phyloP scores from a whole-genome alignment of 1,139 yeast genomes.

The Candida frijolesensis region DNA sequence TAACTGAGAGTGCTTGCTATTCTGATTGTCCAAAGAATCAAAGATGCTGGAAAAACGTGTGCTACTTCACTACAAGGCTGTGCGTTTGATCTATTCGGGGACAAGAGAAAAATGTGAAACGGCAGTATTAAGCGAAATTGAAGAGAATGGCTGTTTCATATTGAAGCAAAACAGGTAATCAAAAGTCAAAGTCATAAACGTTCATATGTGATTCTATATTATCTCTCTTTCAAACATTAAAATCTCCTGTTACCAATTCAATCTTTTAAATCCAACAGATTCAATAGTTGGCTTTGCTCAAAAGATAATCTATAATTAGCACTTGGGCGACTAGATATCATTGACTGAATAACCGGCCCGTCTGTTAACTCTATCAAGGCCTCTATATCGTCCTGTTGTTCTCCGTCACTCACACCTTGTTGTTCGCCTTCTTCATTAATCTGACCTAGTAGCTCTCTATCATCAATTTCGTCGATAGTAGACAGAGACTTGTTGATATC shows the following conservation, averaged over 20 bases:
- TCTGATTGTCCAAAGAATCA: neutral
- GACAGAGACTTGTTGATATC: conserved; percentile 4
- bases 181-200: neutral
- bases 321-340: conserved; percentile 5
- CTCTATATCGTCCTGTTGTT: conserved; percentile 1
- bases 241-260: neutral
- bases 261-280: conserved; percentile 12
- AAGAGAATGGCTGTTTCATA: no score
- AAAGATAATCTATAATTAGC: conserved; percentile 9
- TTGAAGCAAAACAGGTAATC: no score
- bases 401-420: neutral
- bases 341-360: neutral
- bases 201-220: neutral
- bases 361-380: conserved; percentile 4
- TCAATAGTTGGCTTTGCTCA: conserved; percentile 15
- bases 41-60: neutral
- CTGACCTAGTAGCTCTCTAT: conserved; percentile 1
- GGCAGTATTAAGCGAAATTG: no score
- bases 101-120: no score
- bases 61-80: neutral
- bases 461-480: conserved; percentile 3
- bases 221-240: neutral
- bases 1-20: no score
- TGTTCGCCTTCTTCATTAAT: neutral
- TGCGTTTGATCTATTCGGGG: neutral